Percentiles rank a stretch among this genome's conserved stretches.
Conservation (phyloP, 192 early-diverging fungal species). For the Podila verticillata region DNA sequence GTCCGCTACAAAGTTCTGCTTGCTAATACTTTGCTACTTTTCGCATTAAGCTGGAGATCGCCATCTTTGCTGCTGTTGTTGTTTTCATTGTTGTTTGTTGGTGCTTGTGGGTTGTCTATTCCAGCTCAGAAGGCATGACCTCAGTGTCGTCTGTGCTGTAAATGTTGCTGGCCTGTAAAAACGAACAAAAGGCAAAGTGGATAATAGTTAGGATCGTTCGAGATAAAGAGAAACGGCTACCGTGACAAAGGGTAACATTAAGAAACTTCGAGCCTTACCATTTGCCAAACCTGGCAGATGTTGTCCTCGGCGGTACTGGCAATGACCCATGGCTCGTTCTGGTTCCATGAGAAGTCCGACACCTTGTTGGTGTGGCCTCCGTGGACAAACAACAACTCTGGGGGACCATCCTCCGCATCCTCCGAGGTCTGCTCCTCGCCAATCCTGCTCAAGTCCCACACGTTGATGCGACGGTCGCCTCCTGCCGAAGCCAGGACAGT, state of each 20-base stretch:
- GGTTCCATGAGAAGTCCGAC: slow-evolving; percentile 96
- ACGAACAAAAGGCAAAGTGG: not conserved
- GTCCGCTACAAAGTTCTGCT: too few species aligned
- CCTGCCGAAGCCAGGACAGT: slow-evolving; percentile 91
- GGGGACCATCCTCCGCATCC: slow-evolving; percentile 98
- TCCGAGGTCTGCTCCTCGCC: slow-evolving; percentile 94
- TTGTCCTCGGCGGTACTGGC: slow-evolving; percentile 97
- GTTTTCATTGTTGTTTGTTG: not conserved
- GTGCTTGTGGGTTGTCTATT: slow-evolving; percentile 21
- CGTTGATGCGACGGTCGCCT: slow-evolving; percentile 88
- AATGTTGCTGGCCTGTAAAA: slow-evolving; percentile 62
- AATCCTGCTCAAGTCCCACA: slow-evolving; percentile 96
- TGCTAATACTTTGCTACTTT: too few species aligned
- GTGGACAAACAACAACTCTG: slow-evolving; percentile 98
- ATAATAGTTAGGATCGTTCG: not conserved
- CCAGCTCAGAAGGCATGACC: slow-evolving; percentile 49
- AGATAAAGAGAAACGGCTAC: not conserved
- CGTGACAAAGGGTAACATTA: not conserved
- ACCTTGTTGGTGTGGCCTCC: slow-evolving; percentile 98
- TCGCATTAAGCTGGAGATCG: too few species aligned
- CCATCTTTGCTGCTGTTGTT: not conserved
- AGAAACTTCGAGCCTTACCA: slow-evolving; percentile 65
- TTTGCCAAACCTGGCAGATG: slow-evolving; percentile 98
- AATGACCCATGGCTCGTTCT: slow-evolving; percentile 92
- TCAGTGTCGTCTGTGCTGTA: slow-evolving; percentile 58